Evolutionary conservation across 306 rosid genomes (phyloP).

Genomic region (Gleditsia sinensis): DNA sequence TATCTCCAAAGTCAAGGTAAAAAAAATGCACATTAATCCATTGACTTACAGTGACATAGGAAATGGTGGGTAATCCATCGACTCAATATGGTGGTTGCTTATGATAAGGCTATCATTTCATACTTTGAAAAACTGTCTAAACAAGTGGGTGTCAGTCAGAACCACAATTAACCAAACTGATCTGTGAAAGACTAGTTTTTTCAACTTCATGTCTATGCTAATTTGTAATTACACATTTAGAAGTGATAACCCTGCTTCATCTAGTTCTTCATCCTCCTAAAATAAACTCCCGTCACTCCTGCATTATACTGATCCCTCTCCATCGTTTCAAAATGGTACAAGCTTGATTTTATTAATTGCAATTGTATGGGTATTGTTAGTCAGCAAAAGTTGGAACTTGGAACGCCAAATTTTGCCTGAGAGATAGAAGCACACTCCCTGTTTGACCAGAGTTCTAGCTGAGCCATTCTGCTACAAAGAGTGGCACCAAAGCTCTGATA

Average conservation of each 20-base stretch:
- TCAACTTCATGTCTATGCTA: not conserved
- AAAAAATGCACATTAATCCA: not conserved
- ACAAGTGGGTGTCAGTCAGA: not conserved
- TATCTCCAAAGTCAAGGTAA: not conserved
- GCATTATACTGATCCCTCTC: not conserved
- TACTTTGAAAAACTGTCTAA: not conserved
- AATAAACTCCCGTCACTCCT: not conserved
- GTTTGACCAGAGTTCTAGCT: not conserved
- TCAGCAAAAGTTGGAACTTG: conserved; percentile 3
- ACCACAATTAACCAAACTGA: not conserved
- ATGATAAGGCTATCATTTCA: not conserved
- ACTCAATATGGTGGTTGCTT: too few species aligned
- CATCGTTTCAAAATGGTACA: not conserved
- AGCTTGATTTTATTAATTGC: not conserved
- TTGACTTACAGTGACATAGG: not conserved
- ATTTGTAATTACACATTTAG: conserved; percentile 1
- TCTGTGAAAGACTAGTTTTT: not conserved
- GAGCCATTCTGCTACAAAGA: not conserved
- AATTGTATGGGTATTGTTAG: not conserved
- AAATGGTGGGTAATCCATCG: not conserved
- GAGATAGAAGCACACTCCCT: not conserved
- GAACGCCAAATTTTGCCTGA: not conserved
- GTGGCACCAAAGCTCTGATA: conserved; percentile 12
- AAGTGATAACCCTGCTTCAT: conserved; percentile 10
- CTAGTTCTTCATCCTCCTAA: conserved; percentile 1